phyloP scores from a whole-genome alignment of 495 filamentous ascomycete genomes.

The Hyaloscypha finlandica region DNA sequence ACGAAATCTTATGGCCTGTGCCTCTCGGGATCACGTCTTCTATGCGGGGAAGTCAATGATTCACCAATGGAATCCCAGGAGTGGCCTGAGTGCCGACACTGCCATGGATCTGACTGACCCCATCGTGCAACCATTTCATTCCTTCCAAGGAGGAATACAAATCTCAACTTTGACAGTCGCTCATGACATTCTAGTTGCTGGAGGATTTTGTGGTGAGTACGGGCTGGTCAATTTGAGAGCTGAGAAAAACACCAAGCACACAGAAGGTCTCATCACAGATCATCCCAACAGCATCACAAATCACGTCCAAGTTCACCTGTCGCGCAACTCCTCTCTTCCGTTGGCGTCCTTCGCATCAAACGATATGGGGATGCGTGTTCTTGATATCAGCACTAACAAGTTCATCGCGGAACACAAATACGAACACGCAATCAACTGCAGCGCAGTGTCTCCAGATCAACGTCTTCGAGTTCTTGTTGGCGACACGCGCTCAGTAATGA shows the following conservation, averaged over 20 bases:
- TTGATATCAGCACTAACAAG: constrained; percentile 70
- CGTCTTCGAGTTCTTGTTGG: constrained; percentile 79
- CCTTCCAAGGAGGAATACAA: constrained; percentile 37
- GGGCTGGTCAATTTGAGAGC: constrained; percentile 59
- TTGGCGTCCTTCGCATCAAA: constrained; percentile 82
- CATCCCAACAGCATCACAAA: constrained; percentile 80
- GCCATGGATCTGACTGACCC: constrained; percentile 66
- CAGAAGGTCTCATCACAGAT: constrained; percentile 66
- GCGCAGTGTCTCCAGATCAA: constrained; percentile 74
- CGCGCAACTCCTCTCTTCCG: constrained; percentile 61
- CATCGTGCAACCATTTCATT: constrained; percentile 41
- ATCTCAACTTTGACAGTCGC: constrained; percentile 73
- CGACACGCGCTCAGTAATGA: constrained; percentile 47
- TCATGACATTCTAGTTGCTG: constrained; percentile 71
- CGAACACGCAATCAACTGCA: constrained; percentile 78
- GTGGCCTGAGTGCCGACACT: constrained; percentile 33
- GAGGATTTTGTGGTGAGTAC: constrained; percentile 83
- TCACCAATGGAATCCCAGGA: constrained; percentile 53
- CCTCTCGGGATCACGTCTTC: constrained; percentile 73
- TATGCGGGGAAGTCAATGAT: constrained; percentile 69
- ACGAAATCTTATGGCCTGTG: constrained; percentile 76
- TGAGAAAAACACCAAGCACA: constrained; percentile 43
- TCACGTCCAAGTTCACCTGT: constrained; percentile 71
- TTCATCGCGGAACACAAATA: constrained; percentile 64
- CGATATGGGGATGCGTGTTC: constrained; percentile 71